phyloP scores from a whole-genome alignment of 495 filamentous ascomycete genomes.

The Penicillium manginii region DNA sequence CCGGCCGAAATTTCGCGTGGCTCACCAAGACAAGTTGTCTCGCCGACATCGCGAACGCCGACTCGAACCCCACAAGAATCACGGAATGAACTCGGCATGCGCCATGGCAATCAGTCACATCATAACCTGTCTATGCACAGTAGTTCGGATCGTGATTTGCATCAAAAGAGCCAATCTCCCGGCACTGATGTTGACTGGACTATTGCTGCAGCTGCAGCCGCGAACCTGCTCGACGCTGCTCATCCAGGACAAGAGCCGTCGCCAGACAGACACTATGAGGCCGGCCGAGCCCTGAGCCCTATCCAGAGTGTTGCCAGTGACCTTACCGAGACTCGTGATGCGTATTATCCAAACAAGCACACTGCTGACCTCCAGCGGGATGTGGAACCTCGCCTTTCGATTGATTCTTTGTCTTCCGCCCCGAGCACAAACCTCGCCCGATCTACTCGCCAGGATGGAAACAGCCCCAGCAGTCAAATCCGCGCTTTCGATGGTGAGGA shows the following conservation, averaged over 20 bases:
- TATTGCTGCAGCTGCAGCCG: constrained; percentile 51
- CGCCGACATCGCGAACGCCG: constrained; percentile 58
- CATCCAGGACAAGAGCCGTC: constrained; percentile 38
- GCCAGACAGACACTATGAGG: constrained; percentile 54
- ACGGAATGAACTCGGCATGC: constrained; percentile 54
- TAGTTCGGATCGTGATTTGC: constrained; percentile 53
- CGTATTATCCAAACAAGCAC: constrained; percentile 12
- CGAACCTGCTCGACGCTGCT: constrained; percentile 43
- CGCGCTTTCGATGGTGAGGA: constrained; percentile 39
- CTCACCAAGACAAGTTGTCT: constrained; percentile 52
- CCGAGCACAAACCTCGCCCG: constrained; percentile 58
- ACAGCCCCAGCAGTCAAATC: constrained; percentile 53
- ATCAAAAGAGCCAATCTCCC: constrained; percentile 44
- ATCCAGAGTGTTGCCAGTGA: constrained; percentile 88
- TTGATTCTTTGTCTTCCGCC: constrained; percentile 56
- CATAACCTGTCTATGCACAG: constrained; percentile 57
- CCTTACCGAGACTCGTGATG: constrained; percentile 42
- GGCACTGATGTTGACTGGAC: constrained; percentile 52
- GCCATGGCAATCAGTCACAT: constrained; percentile 63
- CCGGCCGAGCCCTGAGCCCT: constrained; percentile 73
- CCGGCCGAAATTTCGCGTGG: constrained; percentile 59
- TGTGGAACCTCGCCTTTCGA: constrained; percentile 48
- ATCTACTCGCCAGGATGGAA: constrained; percentile 55
- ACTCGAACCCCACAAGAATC: constrained; percentile 53
- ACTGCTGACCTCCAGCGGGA: constrained; percentile 29